Evolutionary conservation across 2,329 filamentous ascomycete genomes (phyloP), one percentile per base, ranked within the genome.

Genomic region (Trichoderma sp.): DNA sequence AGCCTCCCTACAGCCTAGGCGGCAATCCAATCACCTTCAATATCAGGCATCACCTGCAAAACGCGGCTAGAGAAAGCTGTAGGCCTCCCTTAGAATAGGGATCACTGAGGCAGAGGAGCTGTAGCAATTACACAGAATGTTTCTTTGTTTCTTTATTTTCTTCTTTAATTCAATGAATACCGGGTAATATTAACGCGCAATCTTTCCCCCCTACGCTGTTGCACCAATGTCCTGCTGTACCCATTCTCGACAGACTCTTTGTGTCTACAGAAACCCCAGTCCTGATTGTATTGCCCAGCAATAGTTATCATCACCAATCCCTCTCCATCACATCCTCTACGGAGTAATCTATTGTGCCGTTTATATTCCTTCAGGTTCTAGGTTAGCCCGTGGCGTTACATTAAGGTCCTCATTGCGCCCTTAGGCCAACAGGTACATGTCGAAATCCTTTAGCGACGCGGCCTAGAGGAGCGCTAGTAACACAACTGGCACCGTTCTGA

Each of bases 11-110:
- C 33, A 24, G 14, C 31, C 40, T 37, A 19, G n/a, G 61, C 33
- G 33, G 61, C 61, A 55, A 55, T 64, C 24, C 11, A 8, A 29
- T 40, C 43, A 24, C 29, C 58, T 40, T 27, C 27, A 27, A 27
- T 49, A 61, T 61, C 58, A 61, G 58, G 58, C 58, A 61, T 19
- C 58, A 13, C 11, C n/a, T 24, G n/a, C n/a, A 24, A 4, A 49
- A 13, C 47, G n/a, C 47, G n/a, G 11, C 47, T 49, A 2, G 43
- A n/a, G 4, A 24, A 47, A 49, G 19, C 8, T 49, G 10, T 24
- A 49, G 47, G 40, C 40, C 16, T 43, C 40, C 40, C 40, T 5
- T 8, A 43, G 8, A 8, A 24, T 21, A 47, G n/a, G 10, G 5
- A 21, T 19, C n/a, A 24, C 47, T 7, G 8, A 49, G 4, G n/a